Evolutionary conservation across 2,329 filamentous ascomycete genomes (phyloP).

Genomic region (Xylaria polymorpha): DNA sequence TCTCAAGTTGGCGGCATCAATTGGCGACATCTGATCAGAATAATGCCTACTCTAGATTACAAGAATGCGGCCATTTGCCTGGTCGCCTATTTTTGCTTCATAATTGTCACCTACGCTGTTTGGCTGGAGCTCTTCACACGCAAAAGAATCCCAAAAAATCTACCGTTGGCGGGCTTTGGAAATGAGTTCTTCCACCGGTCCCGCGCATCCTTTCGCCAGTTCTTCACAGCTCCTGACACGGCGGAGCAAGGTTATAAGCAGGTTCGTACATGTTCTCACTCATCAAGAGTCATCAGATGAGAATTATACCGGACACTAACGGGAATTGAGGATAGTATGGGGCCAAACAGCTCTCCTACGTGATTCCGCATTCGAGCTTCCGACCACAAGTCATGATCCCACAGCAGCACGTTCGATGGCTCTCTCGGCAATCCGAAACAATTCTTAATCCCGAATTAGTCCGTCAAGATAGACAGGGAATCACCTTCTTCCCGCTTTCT

Average conservation of each 20-base stretch:
- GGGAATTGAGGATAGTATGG: constrained; percentile 8
- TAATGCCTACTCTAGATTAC: constrained; percentile 9
- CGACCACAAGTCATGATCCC: constrained; percentile 21
- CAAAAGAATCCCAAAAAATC: background rate
- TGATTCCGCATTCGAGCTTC: constrained; percentile 14
- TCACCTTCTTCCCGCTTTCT: constrained; percentile 6
- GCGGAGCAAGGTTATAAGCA: constrained; percentile 16
- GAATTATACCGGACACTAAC: background rate
- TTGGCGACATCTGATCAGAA: background rate
- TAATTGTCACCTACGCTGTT: constrained; percentile 5
- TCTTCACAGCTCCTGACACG: constrained; percentile 11
- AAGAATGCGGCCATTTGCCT: constrained; percentile 4
- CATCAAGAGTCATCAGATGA: background rate
- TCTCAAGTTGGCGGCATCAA: background rate
- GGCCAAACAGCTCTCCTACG: constrained; percentile 8
- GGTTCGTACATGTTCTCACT: background rate
- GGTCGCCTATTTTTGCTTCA: constrained; percentile 1
- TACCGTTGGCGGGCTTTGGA: constrained; percentile 8
- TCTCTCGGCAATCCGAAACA: constrained; percentile 14
- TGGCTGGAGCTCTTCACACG: constrained; percentile 16
- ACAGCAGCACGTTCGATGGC: constrained; percentile 18
- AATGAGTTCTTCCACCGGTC: constrained; percentile 20
- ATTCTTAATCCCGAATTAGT: constrained; percentile 11
- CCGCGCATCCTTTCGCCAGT: constrained; percentile 11
- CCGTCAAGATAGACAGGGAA: constrained; percentile 9